A percentile compares a stretch with the other conserved stretches of the same genome.
These are phyloP conservation scores for Chalaropsis thielavioides DNA, from an alignment of 2,329 filamentous ascomycete species.

Conservation along the genomic window DNA sequence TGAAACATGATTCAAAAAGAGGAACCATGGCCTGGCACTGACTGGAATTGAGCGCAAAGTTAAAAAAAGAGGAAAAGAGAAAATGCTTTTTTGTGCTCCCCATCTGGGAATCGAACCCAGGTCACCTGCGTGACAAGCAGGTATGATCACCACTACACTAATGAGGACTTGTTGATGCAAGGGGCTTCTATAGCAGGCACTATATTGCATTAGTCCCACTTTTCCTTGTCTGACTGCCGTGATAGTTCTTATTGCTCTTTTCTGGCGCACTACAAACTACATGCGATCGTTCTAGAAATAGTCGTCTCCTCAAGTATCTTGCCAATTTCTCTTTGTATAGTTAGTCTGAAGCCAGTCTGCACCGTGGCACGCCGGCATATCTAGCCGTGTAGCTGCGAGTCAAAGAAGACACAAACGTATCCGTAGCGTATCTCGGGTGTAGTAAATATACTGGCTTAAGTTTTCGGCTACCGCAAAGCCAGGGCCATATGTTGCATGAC, in stretches of 20 bases:
- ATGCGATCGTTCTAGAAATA: too few relatives aligned
- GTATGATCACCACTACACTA: constrained; percentile 18
- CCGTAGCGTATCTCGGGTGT: too few relatives aligned
- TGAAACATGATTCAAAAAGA: background rate
- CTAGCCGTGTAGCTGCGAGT: background rate
- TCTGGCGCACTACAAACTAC: too few relatives aligned
- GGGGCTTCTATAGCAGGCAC: background rate
- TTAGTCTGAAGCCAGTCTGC: background rate
- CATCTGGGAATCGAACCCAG: constrained; percentile 18
- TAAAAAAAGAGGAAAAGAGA: background rate
- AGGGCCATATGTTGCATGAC: background rate
- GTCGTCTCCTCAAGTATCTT: too few relatives aligned
- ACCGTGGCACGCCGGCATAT: background rate
- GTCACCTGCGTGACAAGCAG: constrained; percentile 18
- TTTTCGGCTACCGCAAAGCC: background rate
- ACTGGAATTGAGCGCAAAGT: background rate
- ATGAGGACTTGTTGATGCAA: constrained; percentile 7
- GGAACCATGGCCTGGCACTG: too few relatives aligned
- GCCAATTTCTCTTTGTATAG: too few relatives aligned
- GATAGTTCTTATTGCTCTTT: too few relatives aligned
- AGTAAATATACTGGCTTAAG: background rate
- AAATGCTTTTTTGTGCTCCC: background rate
- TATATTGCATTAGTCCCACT: background rate
- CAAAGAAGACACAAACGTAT: background rate
- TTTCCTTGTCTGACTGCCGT: too few relatives aligned